These are phyloP conservation scores for Leishmania aethiopica DNA, from an alignment of 208 protist species.

Conservation along the genomic window DNA sequence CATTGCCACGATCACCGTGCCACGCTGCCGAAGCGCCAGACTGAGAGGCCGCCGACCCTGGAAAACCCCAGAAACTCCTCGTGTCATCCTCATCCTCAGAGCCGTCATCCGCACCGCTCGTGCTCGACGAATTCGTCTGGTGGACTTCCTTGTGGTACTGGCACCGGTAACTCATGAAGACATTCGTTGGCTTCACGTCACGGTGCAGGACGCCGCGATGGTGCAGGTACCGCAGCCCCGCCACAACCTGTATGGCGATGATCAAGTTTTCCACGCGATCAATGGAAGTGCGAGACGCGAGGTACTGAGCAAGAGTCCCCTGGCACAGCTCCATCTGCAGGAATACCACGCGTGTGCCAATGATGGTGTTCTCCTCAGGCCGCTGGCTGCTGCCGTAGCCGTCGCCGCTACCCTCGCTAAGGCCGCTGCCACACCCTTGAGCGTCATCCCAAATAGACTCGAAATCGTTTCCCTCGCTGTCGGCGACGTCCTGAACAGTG, in stretches of 20 bases:
- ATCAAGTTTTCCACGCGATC: slow-evolving; percentile 80
- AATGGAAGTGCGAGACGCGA: slow-evolving; percentile 47
- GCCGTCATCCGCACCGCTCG: not conserved
- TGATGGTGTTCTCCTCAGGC: slow-evolving; percentile 21
- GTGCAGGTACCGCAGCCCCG: slow-evolving; percentile 76
- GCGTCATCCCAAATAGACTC: slow-evolving; percentile 5
- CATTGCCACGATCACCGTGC: not conserved
- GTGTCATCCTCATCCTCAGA: not conserved
- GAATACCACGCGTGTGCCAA: slow-evolving; percentile 72
- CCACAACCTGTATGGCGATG: slow-evolving; percentile 68
- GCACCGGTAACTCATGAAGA: slow-evolving; percentile 83
- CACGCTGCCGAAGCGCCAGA: not conserved
- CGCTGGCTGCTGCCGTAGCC: not conserved
- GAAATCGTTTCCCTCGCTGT: not conserved
- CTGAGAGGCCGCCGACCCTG: not conserved
- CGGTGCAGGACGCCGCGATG: slow-evolving; percentile 69
- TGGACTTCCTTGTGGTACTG: slow-evolving; percentile 35
- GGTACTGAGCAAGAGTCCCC: slow-evolving; percentile 65
- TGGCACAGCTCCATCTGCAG: slow-evolving; percentile 90
- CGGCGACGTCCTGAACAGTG: not conserved
- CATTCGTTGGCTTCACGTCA: slow-evolving; percentile 87
- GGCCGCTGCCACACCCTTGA: not conserved
- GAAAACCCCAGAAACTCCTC: not conserved
- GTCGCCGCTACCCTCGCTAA: not conserved
- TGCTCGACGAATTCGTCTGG: slow-evolving; percentile 9